Evolutionary conservation across 208 protist genomes (phyloP).

Genomic region (Crithidia sp.): DNA sequence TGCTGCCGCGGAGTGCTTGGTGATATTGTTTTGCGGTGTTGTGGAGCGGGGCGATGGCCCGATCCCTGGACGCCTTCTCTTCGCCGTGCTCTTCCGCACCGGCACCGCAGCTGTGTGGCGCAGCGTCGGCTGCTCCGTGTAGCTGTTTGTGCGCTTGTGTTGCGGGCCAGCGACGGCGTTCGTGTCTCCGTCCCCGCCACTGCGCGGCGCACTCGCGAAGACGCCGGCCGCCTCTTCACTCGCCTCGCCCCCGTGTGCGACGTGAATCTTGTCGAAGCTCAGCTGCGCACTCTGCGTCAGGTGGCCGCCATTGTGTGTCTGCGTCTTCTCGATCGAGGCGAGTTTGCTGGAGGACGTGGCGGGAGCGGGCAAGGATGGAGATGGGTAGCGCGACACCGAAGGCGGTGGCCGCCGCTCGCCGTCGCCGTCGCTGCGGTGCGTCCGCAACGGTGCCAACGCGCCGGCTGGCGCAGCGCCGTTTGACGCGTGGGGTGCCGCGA

Average conservation of each 20-base stretch:
- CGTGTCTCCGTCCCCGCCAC: not conserved
- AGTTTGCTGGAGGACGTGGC: too few relatives aligned
- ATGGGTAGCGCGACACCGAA: too few relatives aligned
- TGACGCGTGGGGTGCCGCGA: not conserved
- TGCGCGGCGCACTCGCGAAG: slow-evolving; percentile 9
- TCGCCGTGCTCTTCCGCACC: not conserved
- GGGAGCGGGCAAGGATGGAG: too few relatives aligned
- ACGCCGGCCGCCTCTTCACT: slow-evolving; percentile 2
- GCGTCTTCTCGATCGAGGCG: too few relatives aligned
- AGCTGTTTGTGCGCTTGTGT: slow-evolving; percentile 13
- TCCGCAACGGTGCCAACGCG: slow-evolving; percentile 4
- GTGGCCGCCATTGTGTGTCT: not conserved
- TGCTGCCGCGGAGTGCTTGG: too few relatives aligned
- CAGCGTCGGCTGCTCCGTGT: not conserved
- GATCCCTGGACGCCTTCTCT: not conserved
- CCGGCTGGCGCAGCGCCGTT: not conserved
- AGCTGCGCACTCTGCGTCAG: not conserved
- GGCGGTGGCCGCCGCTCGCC: too few relatives aligned
- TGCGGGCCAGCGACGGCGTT: not conserved
- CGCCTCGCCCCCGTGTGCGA: not conserved
- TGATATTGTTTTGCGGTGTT: not conserved
- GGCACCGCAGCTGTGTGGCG: not conserved
- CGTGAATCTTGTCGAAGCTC: not conserved
- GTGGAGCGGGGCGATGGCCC: not conserved
- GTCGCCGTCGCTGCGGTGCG: not conserved